Evolutionary conservation across 2,329 filamentous ascomycete genomes (phyloP), one percentile per base, ranked within the genome.

Genomic region (Metarhizium anisopliae): DNA sequence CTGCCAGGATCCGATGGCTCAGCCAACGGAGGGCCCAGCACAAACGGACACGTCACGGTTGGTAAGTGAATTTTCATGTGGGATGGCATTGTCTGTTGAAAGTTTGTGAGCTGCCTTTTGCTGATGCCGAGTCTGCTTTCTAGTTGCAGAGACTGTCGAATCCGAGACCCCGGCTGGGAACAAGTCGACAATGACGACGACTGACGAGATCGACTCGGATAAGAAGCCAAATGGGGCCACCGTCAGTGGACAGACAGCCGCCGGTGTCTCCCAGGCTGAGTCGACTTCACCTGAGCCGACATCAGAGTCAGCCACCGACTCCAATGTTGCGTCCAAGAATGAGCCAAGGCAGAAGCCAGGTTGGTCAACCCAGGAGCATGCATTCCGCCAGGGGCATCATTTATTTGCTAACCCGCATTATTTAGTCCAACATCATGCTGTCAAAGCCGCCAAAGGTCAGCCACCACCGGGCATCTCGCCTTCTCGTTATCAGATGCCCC

Each of bases 401-500:
- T 49, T n/a, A 30, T 25, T 29, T 49, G 25, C 45, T 49, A 49
- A 49, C 25, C 7, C 8, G 25, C 45, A n/a, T 49, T 30, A 7
- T 14, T 6, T 30, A 49, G 45, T 16, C 45, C n/a, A 61, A 18
- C 52, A 54, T 5, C 6, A 16, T 38, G 20, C 50, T 45, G 53
- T 53, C 38, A 56, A 56, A 55, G 60, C 56, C 53, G 53, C 56
- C 55, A 64, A 61, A 40, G 50, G 60, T 57, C 66, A 65, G 55
- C 69, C 65, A 30, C 69, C 65, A 29, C 63, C 68, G 2, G 62
- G 65, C 56, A 62, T 70, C 7, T 67, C 70, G 25, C 66, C 69
- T 5, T 64, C 66, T 35, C 67, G 67, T 60, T 75, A 75, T 61
- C 72, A 74, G 57, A 72, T 76, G 69, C 74, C 73, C 45, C 73